Conservation (phyloP, 2,329 filamentous ascomycete genomes). For the Penicillium rolfsii region DNA sequence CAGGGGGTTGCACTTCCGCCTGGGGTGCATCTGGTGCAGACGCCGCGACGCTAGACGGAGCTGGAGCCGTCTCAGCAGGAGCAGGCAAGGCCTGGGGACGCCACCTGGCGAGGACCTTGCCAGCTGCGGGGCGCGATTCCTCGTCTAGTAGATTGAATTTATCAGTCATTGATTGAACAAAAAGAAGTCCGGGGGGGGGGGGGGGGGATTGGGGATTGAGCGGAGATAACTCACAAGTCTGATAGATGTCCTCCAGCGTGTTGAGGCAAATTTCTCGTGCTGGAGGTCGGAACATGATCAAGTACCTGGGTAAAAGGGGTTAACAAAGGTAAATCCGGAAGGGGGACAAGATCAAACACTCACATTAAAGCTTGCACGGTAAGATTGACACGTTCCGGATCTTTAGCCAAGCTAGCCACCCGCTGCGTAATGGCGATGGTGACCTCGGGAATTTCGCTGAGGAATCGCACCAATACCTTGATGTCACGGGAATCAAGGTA, state of each 20-base stretch:
- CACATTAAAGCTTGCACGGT: conserved; percentile 62
- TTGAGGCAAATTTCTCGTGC: conserved; percentile 61
- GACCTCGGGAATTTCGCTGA: conserved; percentile 87
- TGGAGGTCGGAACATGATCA: conserved; percentile 63
- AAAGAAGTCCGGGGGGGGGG: not conserved
- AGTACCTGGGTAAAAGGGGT: conserved; percentile 46
- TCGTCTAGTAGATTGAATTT: conserved; percentile 39
- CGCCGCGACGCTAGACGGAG: conserved; percentile 12
- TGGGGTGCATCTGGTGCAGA: conserved; percentile 16
- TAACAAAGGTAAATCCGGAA: not conserved
- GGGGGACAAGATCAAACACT: conserved; percentile 25
- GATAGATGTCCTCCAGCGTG: conserved; percentile 62
- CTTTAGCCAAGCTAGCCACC: conserved; percentile 66
- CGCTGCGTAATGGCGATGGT: conserved; percentile 71
- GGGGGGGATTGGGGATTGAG: not conserved
- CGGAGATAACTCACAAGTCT: conserved; percentile 49
- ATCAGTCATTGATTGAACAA: not conserved
- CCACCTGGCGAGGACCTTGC: conserved; percentile 60
- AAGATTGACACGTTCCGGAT: conserved; percentile 65
- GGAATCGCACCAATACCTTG: conserved; percentile 83
- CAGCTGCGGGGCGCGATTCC: conserved; percentile 52
- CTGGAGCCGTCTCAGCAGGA: conserved; percentile 16
- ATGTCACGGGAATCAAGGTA: conserved; percentile 86
- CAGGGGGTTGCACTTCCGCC: conserved; percentile 14
- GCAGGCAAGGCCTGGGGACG: conserved; percentile 47